phyloP scores from a whole-genome alignment of 2,329 filamentous ascomycete species.

The Ramularia collo-cygni region DNA sequence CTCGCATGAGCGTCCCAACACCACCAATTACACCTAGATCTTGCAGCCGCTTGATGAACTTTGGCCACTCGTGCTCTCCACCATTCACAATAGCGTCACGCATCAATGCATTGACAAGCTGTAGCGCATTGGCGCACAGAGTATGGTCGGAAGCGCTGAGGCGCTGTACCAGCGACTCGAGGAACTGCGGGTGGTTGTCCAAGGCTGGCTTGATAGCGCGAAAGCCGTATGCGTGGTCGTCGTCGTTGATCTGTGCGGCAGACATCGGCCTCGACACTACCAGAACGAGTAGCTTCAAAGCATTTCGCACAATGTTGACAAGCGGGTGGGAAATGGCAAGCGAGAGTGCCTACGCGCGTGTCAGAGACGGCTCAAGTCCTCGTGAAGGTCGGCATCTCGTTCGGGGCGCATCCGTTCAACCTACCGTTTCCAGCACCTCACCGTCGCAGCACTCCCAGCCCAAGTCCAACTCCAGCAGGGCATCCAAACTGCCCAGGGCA shows the following conservation, averaged over 20 bases:
- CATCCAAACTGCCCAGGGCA: constrained; percentile 78
- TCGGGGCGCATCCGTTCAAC: constrained; percentile 17
- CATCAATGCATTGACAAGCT: constrained; percentile 92
- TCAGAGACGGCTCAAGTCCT: constrained; percentile 51
- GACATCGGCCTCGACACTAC: constrained; percentile 73
- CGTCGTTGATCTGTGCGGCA: constrained; percentile 38
- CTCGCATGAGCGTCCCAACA: constrained; percentile 88
- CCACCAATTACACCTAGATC: constrained; percentile 89
- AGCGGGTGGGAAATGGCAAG: constrained; percentile 90
- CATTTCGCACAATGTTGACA: constrained; percentile 93
- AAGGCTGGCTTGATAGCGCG: constrained; percentile 87
- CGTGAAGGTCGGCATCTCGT: constrained; percentile 77
- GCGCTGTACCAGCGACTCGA: constrained; percentile 87
- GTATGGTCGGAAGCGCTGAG: constrained; percentile 92
- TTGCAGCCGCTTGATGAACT: constrained; percentile 87
- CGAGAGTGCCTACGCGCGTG: constrained; percentile 61
- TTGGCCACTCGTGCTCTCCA: constrained; percentile 78
- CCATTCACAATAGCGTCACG: constrained; percentile 80
- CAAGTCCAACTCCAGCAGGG: constrained; percentile 91
- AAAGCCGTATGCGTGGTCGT: constrained; percentile 70
- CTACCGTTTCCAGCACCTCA: constrained; percentile 61
- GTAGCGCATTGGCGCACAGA: constrained; percentile 88
- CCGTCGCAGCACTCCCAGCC: constrained; percentile 86
- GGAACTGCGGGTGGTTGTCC: constrained; percentile 84
- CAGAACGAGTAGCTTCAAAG: constrained; percentile 92